These are phyloP conservation scores for Helenozyma rhizophorensis DNA, from an alignment of 805 yeast species.

Conservation along the genomic window DNA sequence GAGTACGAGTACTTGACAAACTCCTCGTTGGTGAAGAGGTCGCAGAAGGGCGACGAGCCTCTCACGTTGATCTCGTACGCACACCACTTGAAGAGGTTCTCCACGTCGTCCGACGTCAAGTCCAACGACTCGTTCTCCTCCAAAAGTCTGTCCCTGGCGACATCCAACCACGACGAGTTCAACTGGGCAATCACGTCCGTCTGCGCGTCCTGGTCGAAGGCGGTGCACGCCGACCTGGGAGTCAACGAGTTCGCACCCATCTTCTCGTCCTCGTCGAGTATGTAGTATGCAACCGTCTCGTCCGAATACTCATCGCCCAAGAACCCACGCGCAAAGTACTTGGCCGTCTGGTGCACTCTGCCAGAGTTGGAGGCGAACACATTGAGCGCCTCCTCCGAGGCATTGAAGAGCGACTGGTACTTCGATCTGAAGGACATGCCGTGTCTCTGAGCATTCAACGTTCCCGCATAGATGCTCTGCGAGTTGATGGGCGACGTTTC, in stretches of 20 bases:
- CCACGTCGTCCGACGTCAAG: conserved; percentile 48
- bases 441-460: conserved; percentile 41
- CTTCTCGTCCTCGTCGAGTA: conserved; percentile 41
- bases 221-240: conserved; percentile 42
- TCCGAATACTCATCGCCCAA: conserved; percentile 37
- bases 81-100: conserved; percentile 53
- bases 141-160: conserved; percentile 53
- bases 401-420: conserved; percentile 43
- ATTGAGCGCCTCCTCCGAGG: conserved; percentile 29
- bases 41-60: conserved; percentile 64
- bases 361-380: conserved; percentile 51
- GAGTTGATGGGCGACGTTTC: conserved; percentile 45
- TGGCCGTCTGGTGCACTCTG: conserved; percentile 51
- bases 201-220: conserved; percentile 26
- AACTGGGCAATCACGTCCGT: conserved; percentile 18
- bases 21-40: conserved; percentile 63
- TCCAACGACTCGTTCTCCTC: conserved; percentile 48
- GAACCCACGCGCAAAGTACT: conserved; percentile 55
- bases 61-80: conserved; percentile 68
- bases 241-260: conserved; percentile 58
- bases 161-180: conserved; percentile 41
- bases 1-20: conserved; percentile 58
- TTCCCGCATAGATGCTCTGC: conserved; percentile 46
- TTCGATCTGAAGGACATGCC: conserved; percentile 45
- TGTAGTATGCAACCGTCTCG: conserved; percentile 26